These are phyloP conservation scores for Solanum peruvianum DNA, from an alignment of 257 asterid species.

Conservation along the genomic window DNA sequence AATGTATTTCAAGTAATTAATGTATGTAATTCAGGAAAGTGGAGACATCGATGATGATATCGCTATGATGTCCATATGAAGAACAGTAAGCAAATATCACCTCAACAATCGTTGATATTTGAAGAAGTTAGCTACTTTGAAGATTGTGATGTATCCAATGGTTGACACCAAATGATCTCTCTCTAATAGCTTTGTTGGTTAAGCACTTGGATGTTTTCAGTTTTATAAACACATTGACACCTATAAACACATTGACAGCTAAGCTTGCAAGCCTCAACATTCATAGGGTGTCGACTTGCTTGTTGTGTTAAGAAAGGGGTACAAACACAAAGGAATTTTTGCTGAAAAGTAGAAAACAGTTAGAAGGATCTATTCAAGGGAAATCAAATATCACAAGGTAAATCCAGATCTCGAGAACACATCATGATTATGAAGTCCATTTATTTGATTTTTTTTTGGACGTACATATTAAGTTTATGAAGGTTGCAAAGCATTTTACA, in stretches of 20 bases:
- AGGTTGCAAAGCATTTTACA: no score
- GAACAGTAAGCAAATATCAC: background rate
- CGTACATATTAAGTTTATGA: background rate
- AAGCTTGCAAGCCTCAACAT: constrained; percentile 9
- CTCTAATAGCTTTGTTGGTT: no score
- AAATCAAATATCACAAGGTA: background rate
- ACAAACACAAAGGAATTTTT: constrained; percentile 11
- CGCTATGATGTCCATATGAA: background rate
- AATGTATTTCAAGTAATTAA: background rate
- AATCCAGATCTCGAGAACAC: background rate
- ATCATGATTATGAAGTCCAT: background rate
- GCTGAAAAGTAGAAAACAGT: constrained; percentile 14
- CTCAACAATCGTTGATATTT: background rate
- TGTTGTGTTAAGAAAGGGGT: constrained; percentile 7
- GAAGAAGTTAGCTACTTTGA: no score
- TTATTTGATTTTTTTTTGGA: background rate
- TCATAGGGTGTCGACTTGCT: constrained; percentile 16
- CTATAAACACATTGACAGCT: constrained; percentile 9
- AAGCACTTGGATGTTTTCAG: no score
- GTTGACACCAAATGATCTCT: no score
- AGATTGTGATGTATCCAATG: background rate
- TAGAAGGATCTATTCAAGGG: background rate
- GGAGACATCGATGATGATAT: background rate
- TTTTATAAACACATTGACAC: background rate
- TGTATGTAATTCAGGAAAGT: background rate